Conservation (phyloP, 345 rosid species). For the Eucalyptus sideroxylon region DNA sequence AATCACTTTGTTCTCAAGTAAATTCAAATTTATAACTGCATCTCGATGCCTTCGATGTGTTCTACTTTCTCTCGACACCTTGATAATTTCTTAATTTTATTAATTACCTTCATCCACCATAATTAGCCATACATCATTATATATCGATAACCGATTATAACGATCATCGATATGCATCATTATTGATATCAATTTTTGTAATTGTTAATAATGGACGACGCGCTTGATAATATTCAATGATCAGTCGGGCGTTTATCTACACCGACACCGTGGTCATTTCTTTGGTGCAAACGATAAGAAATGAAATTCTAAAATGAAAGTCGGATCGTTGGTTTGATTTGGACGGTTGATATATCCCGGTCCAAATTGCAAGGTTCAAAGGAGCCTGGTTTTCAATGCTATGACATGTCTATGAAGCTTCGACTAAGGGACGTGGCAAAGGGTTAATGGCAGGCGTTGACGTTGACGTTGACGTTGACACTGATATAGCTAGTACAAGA, state of each 20-base stretch:
- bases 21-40: neutral
- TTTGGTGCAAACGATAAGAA: too few relatives aligned
- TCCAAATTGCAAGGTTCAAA: neutral
- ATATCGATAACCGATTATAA: fast-evolving
- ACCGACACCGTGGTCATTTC: too few relatives aligned
- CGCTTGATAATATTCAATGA: neutral
- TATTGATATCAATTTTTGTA: too few relatives aligned
- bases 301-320: neutral
- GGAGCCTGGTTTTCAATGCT: neutral
- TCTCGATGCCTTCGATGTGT: neutral
- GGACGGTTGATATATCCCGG: neutral
- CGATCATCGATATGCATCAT: fast-evolving
- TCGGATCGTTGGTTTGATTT: too few relatives aligned
- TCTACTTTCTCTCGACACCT: too few relatives aligned
- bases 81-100: too few relatives aligned
- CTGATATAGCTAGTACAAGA: too few relatives aligned
- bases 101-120: too few relatives aligned
- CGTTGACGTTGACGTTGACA: neutral
- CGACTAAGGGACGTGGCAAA: neutral
- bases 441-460: neutral
- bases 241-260: neutral
- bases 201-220: neutral
- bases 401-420: neutral
- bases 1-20: neutral
- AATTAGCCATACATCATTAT: fast-evolving